Evolutionary conservation across 768 basidiomycete species (phyloP), one percentile per base, ranked within the genome.

Genomic region (Scleroderma citrinum): DNA sequence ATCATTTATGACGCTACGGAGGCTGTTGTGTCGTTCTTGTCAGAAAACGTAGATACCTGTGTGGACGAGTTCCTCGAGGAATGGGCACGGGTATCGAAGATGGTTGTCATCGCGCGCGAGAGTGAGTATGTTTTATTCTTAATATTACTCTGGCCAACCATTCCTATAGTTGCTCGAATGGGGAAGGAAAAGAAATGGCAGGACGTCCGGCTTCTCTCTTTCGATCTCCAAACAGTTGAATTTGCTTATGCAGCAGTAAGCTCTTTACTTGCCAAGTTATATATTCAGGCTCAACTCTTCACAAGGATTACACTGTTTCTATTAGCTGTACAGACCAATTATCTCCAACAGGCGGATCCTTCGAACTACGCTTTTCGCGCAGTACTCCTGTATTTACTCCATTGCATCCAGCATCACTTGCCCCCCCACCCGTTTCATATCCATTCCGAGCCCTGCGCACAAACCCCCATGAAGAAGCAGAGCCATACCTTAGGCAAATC

Each of bases 211-310:
- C 69, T 95, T 45, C 75, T 93, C 50, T 91, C 88, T 4, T 95
- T 95, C 64, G 91, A 95, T 65, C 70, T 95, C 14, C 91, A 91
- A 59, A 92, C 90, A 0, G 92, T 93, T n/a, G 85, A 92, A 58
- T 87, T 95, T 60, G 81, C 82, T 2, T 94, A 94, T 62, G 78
- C 85, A 10, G 69, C 69, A 46, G 87, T 81, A 62, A 53, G 71
- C 51, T 24, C 51, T 3, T 29, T 42, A 14, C 39, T 35, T 34
- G 10, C 45, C 26, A 23, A 12, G 30, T 8, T 10, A 10, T 19
- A 19, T 21, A 37, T 42, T 30, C 31, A 10, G 16, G 1, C 10
- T 26, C 52, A 19, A 56, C 29, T 3, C 23, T 13, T 6, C 12
- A 29, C 29, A 47, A 87, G 85, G 82, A 84, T 60, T 90, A 87